Percentiles rank a stretch among this genome's conserved stretches.
Conservation (phyloP, 164 flowering plant species). For the Buxus sempervirens region DNA sequence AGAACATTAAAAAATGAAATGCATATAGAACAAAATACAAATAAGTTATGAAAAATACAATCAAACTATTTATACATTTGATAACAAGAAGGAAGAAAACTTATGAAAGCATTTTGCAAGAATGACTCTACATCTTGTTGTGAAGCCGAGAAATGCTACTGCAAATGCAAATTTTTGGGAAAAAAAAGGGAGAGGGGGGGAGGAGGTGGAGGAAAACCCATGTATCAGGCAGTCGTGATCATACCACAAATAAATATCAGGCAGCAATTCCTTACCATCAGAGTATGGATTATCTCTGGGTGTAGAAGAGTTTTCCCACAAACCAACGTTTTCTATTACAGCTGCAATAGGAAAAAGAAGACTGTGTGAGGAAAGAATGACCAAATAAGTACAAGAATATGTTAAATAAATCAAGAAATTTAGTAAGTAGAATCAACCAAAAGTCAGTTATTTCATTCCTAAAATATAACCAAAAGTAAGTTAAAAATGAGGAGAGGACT, state of each 20-base stretch:
- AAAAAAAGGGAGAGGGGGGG: too few relatives aligned
- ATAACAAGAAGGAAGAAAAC: not conserved
- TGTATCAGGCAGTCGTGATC: too few relatives aligned
- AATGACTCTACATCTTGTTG: too few relatives aligned
- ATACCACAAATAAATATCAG: constrained; percentile 63
- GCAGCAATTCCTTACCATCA: constrained; percentile 50
- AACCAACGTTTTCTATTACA: constrained; percentile 44
- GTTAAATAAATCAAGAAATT: not conserved
- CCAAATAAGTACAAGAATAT: not conserved
- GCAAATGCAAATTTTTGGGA: too few relatives aligned
- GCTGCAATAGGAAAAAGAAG: constrained; percentile 43
- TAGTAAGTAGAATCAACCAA: too few relatives aligned
- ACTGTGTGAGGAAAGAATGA: not conserved
- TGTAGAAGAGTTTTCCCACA: constrained; percentile 92
- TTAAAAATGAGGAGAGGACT: too few relatives aligned
- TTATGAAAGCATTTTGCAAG: not conserved
- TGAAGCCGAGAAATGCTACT: too few relatives aligned
- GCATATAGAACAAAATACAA: too few relatives aligned
- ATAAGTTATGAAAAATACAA: too few relatives aligned
- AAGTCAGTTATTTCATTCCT: not conserved
- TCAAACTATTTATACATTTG: not conserved
- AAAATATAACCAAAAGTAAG: too few relatives aligned
- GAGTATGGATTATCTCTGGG: constrained; percentile 79
- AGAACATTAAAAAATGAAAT: not conserved
- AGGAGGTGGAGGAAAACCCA: too few relatives aligned